Conservation (phyloP, 2,329 filamentous ascomycete species). For the Monosporascus cannonballus region DNA sequence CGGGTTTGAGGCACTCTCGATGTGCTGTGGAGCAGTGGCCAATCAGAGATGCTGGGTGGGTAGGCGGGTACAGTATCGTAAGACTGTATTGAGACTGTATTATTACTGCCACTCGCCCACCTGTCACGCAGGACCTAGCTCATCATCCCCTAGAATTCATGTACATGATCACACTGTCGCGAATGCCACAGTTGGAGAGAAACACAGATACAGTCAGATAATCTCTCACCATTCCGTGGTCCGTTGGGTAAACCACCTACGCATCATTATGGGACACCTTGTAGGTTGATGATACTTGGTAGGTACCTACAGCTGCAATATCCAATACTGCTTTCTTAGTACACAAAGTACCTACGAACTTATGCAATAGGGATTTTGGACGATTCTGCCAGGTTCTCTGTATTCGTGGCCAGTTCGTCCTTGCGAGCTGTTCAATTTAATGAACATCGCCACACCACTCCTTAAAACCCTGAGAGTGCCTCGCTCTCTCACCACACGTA, state of each 20-base stretch:
- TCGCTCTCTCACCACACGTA: not conserved
- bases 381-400: slow-evolving; percentile 5
- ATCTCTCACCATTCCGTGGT: too few relatives aligned
- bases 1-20: slow-evolving; percentile 13
- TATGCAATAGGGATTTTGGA: not conserved
- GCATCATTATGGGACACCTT: too few relatives aligned
- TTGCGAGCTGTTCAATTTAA: slow-evolving; percentile 25
- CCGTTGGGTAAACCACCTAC: too few relatives aligned
- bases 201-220: too few relatives aligned
- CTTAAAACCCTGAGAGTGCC: slow-evolving; percentile 4
- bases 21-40: slow-evolving; percentile 13
- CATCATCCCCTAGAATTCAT: too few relatives aligned
- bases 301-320: not conserved
- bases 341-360: not conserved
- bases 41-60: slow-evolving; percentile 17
- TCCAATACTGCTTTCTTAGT: not conserved
- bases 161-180: too few relatives aligned
- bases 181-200: too few relatives aligned
- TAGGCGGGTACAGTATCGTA: not conserved
- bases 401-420: slow-evolving; percentile 20
- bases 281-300: too few relatives aligned
- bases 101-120: too few relatives aligned
- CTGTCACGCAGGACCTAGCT: too few relatives aligned
- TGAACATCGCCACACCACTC: slow-evolving; percentile 19
- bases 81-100: slow-evolving; percentile 6